Evolutionary conservation across 257 asterid species (phyloP).

Genomic region (Catharanthus roseus): DNA sequence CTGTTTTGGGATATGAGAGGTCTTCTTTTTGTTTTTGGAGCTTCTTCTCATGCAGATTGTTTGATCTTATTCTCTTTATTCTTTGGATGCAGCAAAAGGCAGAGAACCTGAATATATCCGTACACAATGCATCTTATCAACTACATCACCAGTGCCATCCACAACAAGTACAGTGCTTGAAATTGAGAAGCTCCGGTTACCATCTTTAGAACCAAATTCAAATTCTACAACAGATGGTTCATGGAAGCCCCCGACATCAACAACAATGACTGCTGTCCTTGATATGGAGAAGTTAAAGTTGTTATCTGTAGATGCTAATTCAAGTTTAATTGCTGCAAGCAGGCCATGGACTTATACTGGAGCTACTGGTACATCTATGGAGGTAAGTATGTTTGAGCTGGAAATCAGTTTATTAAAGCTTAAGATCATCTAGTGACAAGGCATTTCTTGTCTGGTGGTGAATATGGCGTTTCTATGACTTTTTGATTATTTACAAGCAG

Average conservation of each 20-base stretch:
- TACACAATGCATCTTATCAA: constrained; percentile 66
- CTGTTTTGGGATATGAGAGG: neutral
- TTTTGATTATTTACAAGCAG: neutral
- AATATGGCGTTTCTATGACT: neutral
- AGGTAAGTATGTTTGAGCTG: constrained; percentile 39
- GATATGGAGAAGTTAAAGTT: constrained; percentile 53
- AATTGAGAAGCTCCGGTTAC: constrained; percentile 54
- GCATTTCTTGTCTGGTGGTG: neutral
- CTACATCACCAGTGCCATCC: constrained; percentile 44
- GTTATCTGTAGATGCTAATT: constrained; percentile 49
- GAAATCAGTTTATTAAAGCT: neutral
- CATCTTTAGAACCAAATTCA: constrained; percentile 55
- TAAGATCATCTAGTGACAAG: neutral
- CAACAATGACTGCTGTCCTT: constrained; percentile 45
- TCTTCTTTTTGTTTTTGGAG: neutral
- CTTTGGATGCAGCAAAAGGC: constrained; percentile 61
- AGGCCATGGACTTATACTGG: constrained; percentile 51
- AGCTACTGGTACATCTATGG: constrained; percentile 43
- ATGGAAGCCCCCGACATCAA: constrained; percentile 40
- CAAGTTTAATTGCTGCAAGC: constrained; percentile 40
- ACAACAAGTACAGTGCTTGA: constrained; percentile 54
- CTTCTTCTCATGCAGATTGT: constrained; percentile 11
- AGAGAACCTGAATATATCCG: constrained; percentile 49
- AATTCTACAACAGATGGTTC: constrained; percentile 50
- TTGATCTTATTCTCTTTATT: constrained; percentile 21